Conservation (phyloP, 192 early-diverging fungal genomes). For the Cetraspora pellucida region DNA sequence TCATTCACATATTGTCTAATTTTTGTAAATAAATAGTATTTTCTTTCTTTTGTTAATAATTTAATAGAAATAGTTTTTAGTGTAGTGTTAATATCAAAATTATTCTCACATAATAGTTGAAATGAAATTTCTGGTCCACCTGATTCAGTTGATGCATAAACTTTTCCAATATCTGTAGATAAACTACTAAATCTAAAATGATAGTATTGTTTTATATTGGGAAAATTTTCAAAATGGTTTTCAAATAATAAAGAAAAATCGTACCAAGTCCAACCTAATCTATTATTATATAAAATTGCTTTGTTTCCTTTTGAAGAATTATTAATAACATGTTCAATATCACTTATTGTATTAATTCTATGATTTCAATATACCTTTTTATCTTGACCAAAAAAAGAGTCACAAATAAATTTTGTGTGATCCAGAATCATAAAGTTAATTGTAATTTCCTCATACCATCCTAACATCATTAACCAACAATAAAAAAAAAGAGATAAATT, state of each 20-base stretch:
- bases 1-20: not conserved
- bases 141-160: not conserved
- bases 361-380: not conserved
- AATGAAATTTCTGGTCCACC: not conserved
- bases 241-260: not conserved
- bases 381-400: not conserved
- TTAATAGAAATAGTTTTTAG: not conserved
- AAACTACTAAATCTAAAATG: constrained; percentile 1
- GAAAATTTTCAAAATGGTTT: not conserved
- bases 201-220: not conserved
- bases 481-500: constrained; percentile 14
- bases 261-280: not conserved
- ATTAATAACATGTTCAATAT: constrained; percentile 6
- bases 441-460: not conserved
- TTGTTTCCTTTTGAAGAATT: not conserved
- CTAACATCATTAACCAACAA: not conserved
- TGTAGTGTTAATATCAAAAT: not conserved
- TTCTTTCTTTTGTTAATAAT: not conserved
- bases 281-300: not conserved
- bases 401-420: constrained; percentile 18
- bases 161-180: not conserved
- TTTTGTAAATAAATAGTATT: constrained; percentile 10
- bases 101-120: not conserved
- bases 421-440: not conserved
- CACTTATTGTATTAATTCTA: not conserved